Base-by-base conservation (phyloP, 495 filamentous ascomycete genomes). In the Aspergillus panamensis region DNA sequence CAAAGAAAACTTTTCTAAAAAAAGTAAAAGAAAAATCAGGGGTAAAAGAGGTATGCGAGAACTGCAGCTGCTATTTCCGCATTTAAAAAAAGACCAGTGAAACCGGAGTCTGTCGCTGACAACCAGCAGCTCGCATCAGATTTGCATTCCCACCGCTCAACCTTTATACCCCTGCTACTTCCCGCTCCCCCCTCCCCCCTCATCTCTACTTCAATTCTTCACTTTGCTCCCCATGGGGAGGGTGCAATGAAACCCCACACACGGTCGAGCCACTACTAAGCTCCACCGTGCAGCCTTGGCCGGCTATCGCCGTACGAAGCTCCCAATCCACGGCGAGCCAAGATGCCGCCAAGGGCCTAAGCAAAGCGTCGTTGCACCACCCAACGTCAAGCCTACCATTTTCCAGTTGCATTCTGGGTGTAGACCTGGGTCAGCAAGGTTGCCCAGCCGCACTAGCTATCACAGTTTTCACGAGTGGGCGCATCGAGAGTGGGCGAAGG, bases 321-420 rank as follows among this genome's bases (percentile, higher is more conserved):
- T 55, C 50, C 58, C 54, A 58, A 58, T 64, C 51, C 53, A 44
- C 29, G 57, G 40, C 33, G 32, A 61, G 58, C 62, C 62, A 64
- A 64, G 62, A 43, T 56, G 8, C 12, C 31, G 62, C 62, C 62
- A 64, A 64, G 62, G 51, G 42, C 31, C 58, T 61, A 58, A 58
- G 55, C 51, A 60, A 58, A 48, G 51, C 21, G 62, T 54, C 17
- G 55, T 58, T 51, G 62, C 53, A 59, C 51, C 53, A 52, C 61
- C 32, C 40, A 48, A 49, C 25, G 35, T 10, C 29, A 30, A 51
- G 37, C 48, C 42, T 33, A 39, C 19, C 55, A 35, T 2, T 40
- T 10, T 44, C 14, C 17, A 44, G 55, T 17, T 43, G 47, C 1
- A 39, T 57, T 33, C 14, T 20, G 35, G 33, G 35, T 20, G 20